A percentile compares a stretch with the other conserved stretches of the same genome.
phyloP scores from a whole-genome alignment of 805 yeast species.

The Candida tallmaniae region DNA sequence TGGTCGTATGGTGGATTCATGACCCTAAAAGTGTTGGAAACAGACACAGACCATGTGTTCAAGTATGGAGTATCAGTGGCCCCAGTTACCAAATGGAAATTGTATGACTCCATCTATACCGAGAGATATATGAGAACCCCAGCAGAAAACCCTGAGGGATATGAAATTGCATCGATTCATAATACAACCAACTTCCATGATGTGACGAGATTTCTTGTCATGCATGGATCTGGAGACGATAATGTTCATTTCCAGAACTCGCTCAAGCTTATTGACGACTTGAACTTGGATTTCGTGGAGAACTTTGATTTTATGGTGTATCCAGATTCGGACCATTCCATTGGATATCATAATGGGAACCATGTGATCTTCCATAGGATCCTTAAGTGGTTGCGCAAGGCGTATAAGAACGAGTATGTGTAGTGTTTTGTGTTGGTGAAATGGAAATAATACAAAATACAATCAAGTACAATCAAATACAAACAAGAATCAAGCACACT shows the following conservation, averaged over 20 bases:
- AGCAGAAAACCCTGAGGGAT: conserved; percentile 59
- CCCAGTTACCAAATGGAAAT: conserved; percentile 92
- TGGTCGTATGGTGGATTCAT: conserved; percentile 98
- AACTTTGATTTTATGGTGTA: conserved; percentile 84
- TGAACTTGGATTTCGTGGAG: conserved; percentile 49
- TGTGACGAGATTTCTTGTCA: conserved; percentile 64
- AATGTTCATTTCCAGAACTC: conserved; percentile 95
- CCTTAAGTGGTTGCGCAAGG: conserved; percentile 60
- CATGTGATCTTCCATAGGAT: conserved; percentile 68
- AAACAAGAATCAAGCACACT: too few relatives aligned
- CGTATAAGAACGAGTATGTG: conserved; percentile 31
- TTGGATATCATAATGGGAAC: conserved; percentile 75
- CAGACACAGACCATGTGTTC: conserved; percentile 70
- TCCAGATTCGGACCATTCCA: conserved; percentile 92
- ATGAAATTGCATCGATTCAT: conserved; percentile 50
- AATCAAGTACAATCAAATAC: too few relatives aligned
- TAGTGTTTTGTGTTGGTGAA: background rate
- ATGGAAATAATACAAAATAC: too few relatives aligned
- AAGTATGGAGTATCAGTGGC: conserved; percentile 94
- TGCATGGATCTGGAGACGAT: conserved; percentile 98
- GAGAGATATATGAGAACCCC: conserved; percentile 94
- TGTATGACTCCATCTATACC: conserved; percentile 90
- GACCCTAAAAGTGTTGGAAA: conserved; percentile 85
- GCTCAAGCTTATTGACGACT: conserved; percentile 66
- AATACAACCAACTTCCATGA: conserved; percentile 54